A percentile compares a stretch with the other conserved stretches of the same genome.
Evolutionary conservation across 2,329 filamentous ascomycete species (phyloP).

Genomic region (Xylariaceae sp.): DNA sequence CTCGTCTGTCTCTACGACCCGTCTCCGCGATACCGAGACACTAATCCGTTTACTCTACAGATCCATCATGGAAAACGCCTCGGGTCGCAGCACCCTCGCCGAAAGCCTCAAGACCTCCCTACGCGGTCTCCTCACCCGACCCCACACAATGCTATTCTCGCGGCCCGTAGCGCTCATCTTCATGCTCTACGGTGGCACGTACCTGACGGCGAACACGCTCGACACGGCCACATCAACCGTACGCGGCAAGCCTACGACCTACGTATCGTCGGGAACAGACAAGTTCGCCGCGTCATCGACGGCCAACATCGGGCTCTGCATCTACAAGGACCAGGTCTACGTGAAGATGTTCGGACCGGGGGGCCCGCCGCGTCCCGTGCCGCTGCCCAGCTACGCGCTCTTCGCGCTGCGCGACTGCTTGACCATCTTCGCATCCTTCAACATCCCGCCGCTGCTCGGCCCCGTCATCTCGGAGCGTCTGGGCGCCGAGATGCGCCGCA

Average conservation of each 20-base stretch:
- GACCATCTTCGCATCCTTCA: constrained; percentile 92
- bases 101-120: constrained; percentile 67
- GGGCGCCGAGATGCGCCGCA: constrained; percentile 57
- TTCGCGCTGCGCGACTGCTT: constrained; percentile 85
- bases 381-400: constrained; percentile 74
- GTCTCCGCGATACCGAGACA: not conserved
- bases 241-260: constrained; percentile 60
- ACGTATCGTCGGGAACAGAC: constrained; percentile 73
- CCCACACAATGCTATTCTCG: constrained; percentile 66
- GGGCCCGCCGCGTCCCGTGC: constrained; percentile 62
- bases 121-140: constrained; percentile 61
- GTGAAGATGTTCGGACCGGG: constrained; percentile 79
- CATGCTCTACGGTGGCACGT: constrained; percentile 85
- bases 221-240: constrained; percentile 79
- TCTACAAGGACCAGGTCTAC: constrained; percentile 90
- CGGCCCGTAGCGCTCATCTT: constrained; percentile 74
- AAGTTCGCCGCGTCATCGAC: constrained; percentile 83
- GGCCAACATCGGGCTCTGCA: constrained; percentile 85
- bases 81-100: constrained; percentile 66
- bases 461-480: constrained; percentile 67
- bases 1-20: not conserved
- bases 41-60: constrained; percentile 46
- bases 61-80: constrained; percentile 84
- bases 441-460: constrained; percentile 80
- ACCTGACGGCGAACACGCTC: constrained; percentile 84